Percentiles rank a stretch among this genome's conserved stretches.
phyloP scores from a whole-genome alignment of 805 yeast species.

The Saccharomycopsis babjevae region DNA sequence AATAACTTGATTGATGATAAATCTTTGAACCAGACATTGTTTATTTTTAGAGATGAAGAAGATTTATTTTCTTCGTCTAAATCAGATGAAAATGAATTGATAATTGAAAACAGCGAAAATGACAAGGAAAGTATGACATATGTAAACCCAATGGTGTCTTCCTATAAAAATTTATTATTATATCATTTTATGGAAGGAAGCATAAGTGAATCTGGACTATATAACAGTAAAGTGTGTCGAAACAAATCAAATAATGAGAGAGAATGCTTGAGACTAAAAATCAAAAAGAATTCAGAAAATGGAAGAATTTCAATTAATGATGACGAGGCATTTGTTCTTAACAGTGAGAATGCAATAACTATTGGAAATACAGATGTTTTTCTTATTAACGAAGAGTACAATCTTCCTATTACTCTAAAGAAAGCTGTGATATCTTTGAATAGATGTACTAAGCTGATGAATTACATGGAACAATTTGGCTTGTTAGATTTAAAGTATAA shows the following conservation, averaged over 20 bases:
- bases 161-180: constrained; percentile 30
- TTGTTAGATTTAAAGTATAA: constrained; percentile 45
- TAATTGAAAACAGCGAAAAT: constrained; percentile 20
- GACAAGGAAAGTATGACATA: not conserved
- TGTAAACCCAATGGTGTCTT: constrained; percentile 18
- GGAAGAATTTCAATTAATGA: constrained; percentile 41
- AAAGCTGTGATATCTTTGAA: constrained; percentile 54
- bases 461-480: constrained; percentile 42
- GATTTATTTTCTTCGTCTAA: constrained; percentile 6
- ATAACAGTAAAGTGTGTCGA: constrained; percentile 43
- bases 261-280: constrained; percentile 28
- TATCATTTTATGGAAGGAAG: constrained; percentile 55
- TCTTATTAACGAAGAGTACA: constrained; percentile 47
- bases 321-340: constrained; percentile 32
- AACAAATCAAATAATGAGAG: constrained; percentile 25
- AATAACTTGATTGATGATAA: constrained; percentile 45
- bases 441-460: constrained; percentile 56
- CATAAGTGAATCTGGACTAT: constrained; percentile 32
- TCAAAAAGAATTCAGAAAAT: constrained; percentile 32
- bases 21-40: constrained; percentile 45
- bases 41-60: constrained; percentile 37
- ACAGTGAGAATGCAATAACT: constrained; percentile 31
- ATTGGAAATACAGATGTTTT: constrained; percentile 64
- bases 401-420: constrained; percentile 54
- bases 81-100: constrained; percentile 23